Conservation (phyloP, 225 moss, liverwort and hornwort genomes). For the Bryum argenteum region DNA sequence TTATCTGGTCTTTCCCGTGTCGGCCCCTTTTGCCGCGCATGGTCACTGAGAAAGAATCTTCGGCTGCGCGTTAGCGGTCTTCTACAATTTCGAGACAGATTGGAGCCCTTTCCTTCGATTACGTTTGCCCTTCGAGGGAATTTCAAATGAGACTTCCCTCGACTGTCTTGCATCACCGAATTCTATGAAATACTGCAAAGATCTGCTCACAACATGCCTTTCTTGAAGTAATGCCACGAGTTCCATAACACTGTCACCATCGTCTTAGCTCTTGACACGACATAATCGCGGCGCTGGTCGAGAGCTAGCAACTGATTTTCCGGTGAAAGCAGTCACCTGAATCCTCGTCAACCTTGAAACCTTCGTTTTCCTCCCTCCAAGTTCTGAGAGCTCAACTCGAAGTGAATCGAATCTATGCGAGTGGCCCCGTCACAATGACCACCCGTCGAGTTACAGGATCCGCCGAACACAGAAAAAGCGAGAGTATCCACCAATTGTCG, state of each 20-base stretch:
- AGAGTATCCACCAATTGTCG: not conserved
- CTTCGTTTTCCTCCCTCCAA: not conserved
- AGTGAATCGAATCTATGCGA: not conserved
- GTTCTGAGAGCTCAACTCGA: not conserved
- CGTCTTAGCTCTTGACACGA: conserved; percentile 6
- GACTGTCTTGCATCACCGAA: conserved; percentile 44
- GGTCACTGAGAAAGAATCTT: conserved; percentile 39
- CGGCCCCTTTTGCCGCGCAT: conserved; percentile 47
- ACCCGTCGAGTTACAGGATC: conserved; percentile 12
- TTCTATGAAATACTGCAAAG: conserved; percentile 20
- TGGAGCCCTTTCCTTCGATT: conserved; percentile 36
- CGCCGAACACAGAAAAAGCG: not conserved
- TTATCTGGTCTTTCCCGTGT: conserved; percentile 41
- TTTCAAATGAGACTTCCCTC: conserved; percentile 27
- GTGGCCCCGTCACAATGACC: not conserved
- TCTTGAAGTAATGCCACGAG: conserved; percentile 11
- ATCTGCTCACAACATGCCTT: conserved; percentile 11
- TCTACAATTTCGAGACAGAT: conserved; percentile 30
- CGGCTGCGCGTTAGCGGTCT: conserved; percentile 28
- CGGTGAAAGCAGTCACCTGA: not conserved
- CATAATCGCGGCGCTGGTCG: not conserved
- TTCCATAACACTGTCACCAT: conserved; percentile 23
- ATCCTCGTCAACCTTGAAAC: not conserved
- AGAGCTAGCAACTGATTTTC: not conserved
- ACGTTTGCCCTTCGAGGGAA: conserved; percentile 21